Evolutionary conservation across 108 stramenopile genomes (phyloP).

Genomic region (Fragilariopsis cylindrus): DNA sequence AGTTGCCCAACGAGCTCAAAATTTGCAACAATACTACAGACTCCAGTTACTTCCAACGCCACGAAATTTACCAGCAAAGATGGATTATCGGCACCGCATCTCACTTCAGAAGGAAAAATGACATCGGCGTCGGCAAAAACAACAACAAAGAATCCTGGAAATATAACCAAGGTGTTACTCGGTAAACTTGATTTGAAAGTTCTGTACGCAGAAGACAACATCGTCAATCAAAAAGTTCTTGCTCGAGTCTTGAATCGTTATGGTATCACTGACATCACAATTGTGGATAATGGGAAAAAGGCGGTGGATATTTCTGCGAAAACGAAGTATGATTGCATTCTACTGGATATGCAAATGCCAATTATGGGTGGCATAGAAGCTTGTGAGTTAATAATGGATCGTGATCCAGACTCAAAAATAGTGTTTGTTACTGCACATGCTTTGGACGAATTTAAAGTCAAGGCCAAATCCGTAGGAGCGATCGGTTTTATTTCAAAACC

Average conservation of each 20-base stretch:
- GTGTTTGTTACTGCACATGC: slow-evolving; percentile 38
- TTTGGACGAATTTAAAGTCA: slow-evolving; percentile 32
- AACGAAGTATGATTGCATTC: slow-evolving; percentile 24
- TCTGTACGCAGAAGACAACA: slow-evolving; percentile 43
- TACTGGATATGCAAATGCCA: slow-evolving; percentile 58
- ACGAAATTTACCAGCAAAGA: not conserved
- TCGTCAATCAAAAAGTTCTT: slow-evolving; percentile 44
- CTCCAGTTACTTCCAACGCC: not conserved
- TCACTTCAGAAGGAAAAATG: not conserved
- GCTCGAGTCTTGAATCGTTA: slow-evolving; percentile 37
- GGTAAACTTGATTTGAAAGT: slow-evolving; percentile 20
- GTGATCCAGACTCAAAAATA: slow-evolving; percentile 23
- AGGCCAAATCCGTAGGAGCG: slow-evolving; percentile 28
- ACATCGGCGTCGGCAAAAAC: not conserved
- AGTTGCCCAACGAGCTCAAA: not conserved
- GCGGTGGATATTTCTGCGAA: slow-evolving; percentile 37
- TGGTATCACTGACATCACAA: slow-evolving; percentile 30
- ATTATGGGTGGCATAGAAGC: slow-evolving; percentile 63
- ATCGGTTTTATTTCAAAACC: slow-evolving; percentile 36
- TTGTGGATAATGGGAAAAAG: slow-evolving; percentile 44
- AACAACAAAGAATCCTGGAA: not conserved
- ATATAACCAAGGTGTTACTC: not conserved
- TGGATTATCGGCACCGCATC: not conserved
- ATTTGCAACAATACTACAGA: not conserved
- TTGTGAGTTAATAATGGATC: slow-evolving; percentile 35